Conservation (phyloP, 176 grass and related monocot species). For the Hordeum marinum region DNA sequence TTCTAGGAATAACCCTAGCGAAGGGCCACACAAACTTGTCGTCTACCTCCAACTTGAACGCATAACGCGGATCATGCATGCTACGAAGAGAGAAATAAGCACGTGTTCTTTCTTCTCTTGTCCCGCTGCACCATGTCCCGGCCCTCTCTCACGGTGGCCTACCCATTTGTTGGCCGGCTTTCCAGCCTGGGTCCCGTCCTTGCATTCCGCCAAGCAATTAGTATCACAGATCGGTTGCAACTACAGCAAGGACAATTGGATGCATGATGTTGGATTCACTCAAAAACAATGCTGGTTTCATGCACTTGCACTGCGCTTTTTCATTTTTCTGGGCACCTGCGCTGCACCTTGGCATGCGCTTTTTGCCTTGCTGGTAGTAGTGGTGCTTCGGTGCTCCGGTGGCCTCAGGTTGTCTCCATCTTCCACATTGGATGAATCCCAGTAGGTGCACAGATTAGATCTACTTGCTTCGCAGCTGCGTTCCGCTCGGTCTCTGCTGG, state of each 20-base stretch:
- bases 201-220: not conserved
- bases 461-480: not conserved
- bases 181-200: constrained; percentile 21
- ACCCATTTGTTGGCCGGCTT: not conserved
- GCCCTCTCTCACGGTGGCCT: not conserved
- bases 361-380: not conserved
- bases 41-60: not conserved
- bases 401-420: not conserved
- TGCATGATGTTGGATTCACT: not conserved
- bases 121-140: not conserved
- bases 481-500: not conserved
- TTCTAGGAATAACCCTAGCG: not conserved
- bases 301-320: not conserved
- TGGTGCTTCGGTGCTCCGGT: not conserved
- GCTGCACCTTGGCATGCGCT: not conserved
- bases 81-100: not conserved
- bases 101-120: constrained; percentile 16
- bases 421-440: not conserved
- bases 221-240: not conserved
- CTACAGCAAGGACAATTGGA: not conserved
- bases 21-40: not conserved
- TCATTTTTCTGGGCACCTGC: not conserved
- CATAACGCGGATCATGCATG: not conserved
- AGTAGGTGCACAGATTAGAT: not conserved
- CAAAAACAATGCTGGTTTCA: not conserved